Base-by-base conservation (phyloP, 805 yeast genomes). In the Candida krabiensis region DNA sequence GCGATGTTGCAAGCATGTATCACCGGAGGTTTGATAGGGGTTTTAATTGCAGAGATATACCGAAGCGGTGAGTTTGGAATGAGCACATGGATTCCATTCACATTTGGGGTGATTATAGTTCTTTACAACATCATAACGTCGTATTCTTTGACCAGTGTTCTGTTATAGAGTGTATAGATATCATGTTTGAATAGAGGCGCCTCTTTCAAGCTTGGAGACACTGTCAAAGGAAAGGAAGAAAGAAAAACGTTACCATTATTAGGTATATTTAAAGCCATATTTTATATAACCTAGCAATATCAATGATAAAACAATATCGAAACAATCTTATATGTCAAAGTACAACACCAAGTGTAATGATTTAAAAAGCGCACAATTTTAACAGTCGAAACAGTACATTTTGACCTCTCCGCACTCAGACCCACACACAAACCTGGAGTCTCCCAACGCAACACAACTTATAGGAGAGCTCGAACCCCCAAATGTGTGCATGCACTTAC, bases 11-110 rank as follows among this genome's bases (percentile, higher is more conserved):
- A 79, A 51, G 96, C 85, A 0, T 67, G 86, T 29, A 63, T 79
- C 2, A 66, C 82, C 1, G 98, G 97, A 0, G 78, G 90, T 1
- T 69, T 87, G 5, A 71, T 85, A 28, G 97, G 96, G 0, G 67
- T 89, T 9, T 56, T 93, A 29, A 57, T 86, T 13, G 82, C 82
- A 24, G 85, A 88, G 1, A 74, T 89, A 6, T 90, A 90, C 63
- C 69, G 73, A 38, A 80, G 95, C 0, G 96, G 96, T 0, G 71
- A 83, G 17, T 79, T 91, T 52, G 75, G 84, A 16, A 86, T 93
- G 95, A 83, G 95, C 9, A 86, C 97, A 0, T 91, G 99, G 99
- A 79, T 91, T 6, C 98, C 99, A 0, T 73, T 91, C 48, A 75
- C 84, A 38, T 86, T 90, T 79, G 95, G 80, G 0, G 61, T 84